Base-by-base conservation (phyloP, 225 moss, liverwort and hornwort species). In the Marchantia paleacea region DNA sequence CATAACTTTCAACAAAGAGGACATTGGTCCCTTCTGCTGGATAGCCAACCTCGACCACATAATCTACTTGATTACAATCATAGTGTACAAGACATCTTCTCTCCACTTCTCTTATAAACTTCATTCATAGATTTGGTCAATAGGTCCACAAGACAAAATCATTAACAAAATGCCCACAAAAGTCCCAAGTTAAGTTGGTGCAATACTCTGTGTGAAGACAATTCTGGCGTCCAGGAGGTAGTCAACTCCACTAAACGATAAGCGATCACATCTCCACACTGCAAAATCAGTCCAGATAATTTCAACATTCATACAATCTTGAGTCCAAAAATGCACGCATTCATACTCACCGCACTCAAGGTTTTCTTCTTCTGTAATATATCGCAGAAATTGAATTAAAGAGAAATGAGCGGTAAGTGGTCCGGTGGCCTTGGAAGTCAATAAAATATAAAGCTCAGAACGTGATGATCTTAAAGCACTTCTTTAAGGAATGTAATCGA, bases 201-300 rank as follows among this genome's bases (percentile, higher is more conserved):
- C 52, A 49, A 80, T 89, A 94, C 99, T 80, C 92, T 92, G 60
- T 88, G 91, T 31, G 87, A 79, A 64, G 99, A 95, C 75, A 99
- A 84, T 79, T 94, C 94, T 74, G 99, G 99, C 76, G 94, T 99
- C 99, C 99, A 95, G 68, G 94, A 92, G 15, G 89, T 51, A 72
- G 92, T 91, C 77, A 99, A 81, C 85, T 99, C 99, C 85, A 99
- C 92, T 75, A 99, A 80, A 71, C 91, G 92, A 81, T 99, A 99
- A 8, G 92, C 95, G 85, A 99, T 75, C 70, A 95, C 82, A 88
- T 99, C 94, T 53, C 91, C 92, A 63, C 86, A 86, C 95, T 95
- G 90, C 58, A 82, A 30, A 81, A 76, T 19, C n/a, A 78, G 31
- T 16, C 49, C 13, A 66, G 52, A 39, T 60, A 22, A 22, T 20